A percentile compares a stretch with the other conserved stretches of the same genome.
Evolutionary conservation across 495 filamentous ascomycete species (phyloP).

Genomic region (Lindgomyces ingoldianus): DNA sequence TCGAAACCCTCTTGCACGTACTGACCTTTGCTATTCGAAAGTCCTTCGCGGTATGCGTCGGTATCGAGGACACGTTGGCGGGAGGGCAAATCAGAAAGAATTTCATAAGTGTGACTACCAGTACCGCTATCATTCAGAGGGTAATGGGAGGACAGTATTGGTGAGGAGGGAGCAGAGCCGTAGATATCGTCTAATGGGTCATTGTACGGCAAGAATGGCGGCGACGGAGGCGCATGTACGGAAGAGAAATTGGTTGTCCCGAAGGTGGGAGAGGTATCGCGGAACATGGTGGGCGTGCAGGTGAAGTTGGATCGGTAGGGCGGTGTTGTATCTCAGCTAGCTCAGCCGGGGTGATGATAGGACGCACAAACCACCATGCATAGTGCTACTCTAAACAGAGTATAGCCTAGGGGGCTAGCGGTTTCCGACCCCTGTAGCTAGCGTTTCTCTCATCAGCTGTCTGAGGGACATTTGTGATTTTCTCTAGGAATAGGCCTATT

Average conservation of each 20-base stretch:
- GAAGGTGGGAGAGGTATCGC: slow-evolving; percentile 19
- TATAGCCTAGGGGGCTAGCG: no score
- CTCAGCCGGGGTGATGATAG: neutral
- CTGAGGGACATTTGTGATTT: no score
- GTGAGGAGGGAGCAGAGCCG: slow-evolving; percentile 40
- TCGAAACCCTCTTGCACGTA: slow-evolving; percentile 85
- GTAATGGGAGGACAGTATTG: slow-evolving; percentile 18
- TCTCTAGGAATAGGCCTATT: no score
- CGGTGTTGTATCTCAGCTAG: neutral
- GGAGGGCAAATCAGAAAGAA: slow-evolving; percentile 71
- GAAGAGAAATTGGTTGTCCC: slow-evolving; percentile 5
- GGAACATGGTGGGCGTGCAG: slow-evolving; percentile 14
- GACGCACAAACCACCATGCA: no score
- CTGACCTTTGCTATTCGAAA: slow-evolving; percentile 66
- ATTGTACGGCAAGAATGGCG: slow-evolving; percentile 11
- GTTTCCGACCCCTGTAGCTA: no score
- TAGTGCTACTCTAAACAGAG: no score
- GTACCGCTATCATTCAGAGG: neutral
- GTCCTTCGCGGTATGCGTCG: slow-evolving; percentile 88
- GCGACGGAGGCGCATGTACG: slow-evolving; percentile 16
- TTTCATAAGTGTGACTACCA: slow-evolving; percentile 32
- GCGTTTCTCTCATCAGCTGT: no score
- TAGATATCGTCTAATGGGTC: slow-evolving; percentile 45
- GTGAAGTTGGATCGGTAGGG: neutral
- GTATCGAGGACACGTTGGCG: slow-evolving; percentile 74